Percentiles rank a stretch among this genome's conserved stretches.
phyloP scores from a whole-genome alignment of 2,329 filamentous ascomycete genomes.

The Berkeleyomyces rouxiae region DNA sequence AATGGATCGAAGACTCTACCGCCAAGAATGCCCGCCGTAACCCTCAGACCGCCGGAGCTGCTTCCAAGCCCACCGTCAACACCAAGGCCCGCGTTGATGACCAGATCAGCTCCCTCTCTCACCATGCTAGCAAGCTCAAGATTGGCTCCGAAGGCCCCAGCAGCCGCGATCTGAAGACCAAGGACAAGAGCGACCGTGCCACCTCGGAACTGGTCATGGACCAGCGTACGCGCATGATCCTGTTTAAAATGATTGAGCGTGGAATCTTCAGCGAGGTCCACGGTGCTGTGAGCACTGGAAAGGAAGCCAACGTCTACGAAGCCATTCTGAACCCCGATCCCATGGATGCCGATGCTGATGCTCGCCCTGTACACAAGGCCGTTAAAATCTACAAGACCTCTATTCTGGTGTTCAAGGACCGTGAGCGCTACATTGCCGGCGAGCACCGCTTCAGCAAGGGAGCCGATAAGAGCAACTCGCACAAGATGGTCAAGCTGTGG shows the following conservation, averaged over 20 bases:
- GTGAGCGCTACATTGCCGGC: conserved; percentile 87
- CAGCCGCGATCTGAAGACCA: conserved; percentile 35
- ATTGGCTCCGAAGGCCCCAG: conserved; percentile 19
- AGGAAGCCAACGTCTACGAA: conserved; percentile 96
- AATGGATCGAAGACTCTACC: conserved; percentile 15
- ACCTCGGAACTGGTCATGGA: conserved; percentile 92
- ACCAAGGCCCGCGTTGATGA: conserved; percentile 69
- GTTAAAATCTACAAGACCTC: conserved; percentile 99
- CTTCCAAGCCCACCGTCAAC: conserved; percentile 53
- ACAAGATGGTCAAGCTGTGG: conserved; percentile 97
- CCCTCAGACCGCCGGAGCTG: conserved; percentile 10
- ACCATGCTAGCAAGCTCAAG: conserved; percentile 70
- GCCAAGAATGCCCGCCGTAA: conserved; percentile 8
- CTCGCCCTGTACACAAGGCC: conserved; percentile 53
- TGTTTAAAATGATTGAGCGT: conserved; percentile 90
- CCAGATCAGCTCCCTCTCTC: conserved; percentile 68
- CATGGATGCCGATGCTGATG: conserved; percentile 36
- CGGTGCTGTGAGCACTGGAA: conserved; percentile 88
- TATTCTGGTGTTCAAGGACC: conserved; percentile 94
- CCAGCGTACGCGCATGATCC: conserved; percentile 83
- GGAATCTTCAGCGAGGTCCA: conserved; percentile 81
- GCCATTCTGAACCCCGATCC: conserved; percentile 48
- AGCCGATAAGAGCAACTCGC: conserved; percentile 86
- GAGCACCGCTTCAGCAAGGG: conserved; percentile 84
- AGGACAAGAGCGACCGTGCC: conserved; percentile 83